Conservation (phyloP, 169 alveolate species). For the Toxoplasma gondii region DNA sequence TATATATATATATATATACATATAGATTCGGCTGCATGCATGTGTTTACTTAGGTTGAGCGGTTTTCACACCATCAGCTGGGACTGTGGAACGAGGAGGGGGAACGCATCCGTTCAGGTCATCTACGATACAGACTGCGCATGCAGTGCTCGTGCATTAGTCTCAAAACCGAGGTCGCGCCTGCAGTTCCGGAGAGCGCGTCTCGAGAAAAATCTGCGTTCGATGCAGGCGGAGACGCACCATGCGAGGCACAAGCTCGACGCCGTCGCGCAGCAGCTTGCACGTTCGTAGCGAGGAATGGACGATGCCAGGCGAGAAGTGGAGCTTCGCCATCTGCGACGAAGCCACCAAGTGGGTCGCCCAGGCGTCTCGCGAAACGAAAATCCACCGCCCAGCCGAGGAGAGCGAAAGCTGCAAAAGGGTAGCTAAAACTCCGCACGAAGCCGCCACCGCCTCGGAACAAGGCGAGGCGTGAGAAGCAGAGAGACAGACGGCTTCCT, state of each 20-base stretch:
- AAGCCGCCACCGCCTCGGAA: slow-evolving; percentile 48
- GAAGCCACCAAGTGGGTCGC: slow-evolving; percentile 19
- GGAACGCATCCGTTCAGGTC: no score
- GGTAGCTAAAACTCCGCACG: neutral
- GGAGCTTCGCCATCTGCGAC: slow-evolving; percentile 32
- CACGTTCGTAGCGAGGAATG: slow-evolving; percentile 37
- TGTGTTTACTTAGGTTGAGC: no score
- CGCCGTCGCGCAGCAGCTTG: slow-evolving; percentile 59
- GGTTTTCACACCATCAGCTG: no score
- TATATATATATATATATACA: neutral
- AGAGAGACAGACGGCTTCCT: slow-evolving; percentile 37
- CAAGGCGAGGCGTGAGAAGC: neutral
- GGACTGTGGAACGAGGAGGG: no score
- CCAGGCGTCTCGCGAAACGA: slow-evolving; percentile 22
- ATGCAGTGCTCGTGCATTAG: no score
- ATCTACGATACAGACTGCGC: no score
- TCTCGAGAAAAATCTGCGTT: no score
- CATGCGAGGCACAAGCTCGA: slow-evolving; percentile 30
- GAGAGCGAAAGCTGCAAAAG: neutral
- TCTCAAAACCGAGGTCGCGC: no score
- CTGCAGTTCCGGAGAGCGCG: no score
- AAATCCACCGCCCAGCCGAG: slow-evolving; percentile 10
- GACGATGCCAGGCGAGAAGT: slow-evolving; percentile 54
- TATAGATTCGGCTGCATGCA: no score
- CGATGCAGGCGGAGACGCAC: neutral